Evolutionary conservation across 2,329 filamentous ascomycete species (phyloP).

Genomic region (Cladophialophora exuberans): DNA sequence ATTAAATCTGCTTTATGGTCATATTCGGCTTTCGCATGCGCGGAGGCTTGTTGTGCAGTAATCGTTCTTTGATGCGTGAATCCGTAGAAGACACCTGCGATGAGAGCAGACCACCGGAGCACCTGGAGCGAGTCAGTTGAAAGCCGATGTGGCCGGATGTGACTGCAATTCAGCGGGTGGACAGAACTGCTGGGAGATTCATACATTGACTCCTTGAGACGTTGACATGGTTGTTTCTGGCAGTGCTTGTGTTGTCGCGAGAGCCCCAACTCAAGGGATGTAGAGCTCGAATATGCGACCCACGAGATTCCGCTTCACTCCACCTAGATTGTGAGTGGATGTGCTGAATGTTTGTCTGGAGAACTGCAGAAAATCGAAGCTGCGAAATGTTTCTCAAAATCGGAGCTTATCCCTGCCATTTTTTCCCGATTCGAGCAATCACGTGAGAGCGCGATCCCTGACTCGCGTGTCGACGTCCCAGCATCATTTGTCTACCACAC

Average conservation of each 20-base stretch:
- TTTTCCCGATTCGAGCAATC: constrained; percentile 2
- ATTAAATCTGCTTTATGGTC: constrained; percentile 91
- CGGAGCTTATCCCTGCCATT: constrained; percentile 21
- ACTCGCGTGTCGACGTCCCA: not conserved
- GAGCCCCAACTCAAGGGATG: not conserved
- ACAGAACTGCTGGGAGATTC: constrained; percentile 25
- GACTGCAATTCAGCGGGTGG: not conserved
- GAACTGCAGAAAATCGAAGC: constrained; percentile 17
- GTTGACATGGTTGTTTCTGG: constrained; percentile 61
- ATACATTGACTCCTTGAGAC: constrained; percentile 70
- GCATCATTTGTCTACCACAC: not conserved
- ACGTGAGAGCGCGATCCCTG: constrained; percentile 23
- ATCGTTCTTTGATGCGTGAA: constrained; percentile 89
- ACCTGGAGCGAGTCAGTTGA: constrained; percentile 63
- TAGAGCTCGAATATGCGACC: constrained; percentile 9
- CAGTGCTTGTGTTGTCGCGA: constrained; percentile 3
- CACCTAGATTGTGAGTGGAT: not conserved
- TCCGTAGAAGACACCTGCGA: constrained; percentile 90
- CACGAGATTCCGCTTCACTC: not conserved
- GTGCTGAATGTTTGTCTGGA: constrained; percentile 5
- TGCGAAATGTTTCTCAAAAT: constrained; percentile 25
- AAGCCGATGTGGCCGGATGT: not conserved
- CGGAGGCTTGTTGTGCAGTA: constrained; percentile 69
- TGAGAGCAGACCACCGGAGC: constrained; percentile 93
- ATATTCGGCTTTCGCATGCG: constrained; percentile 78